Evolutionary conservation across 192 early-diverging fungal species (phyloP), one percentile per base, ranked within the genome.

Genomic region (Coemansia sp.): DNA sequence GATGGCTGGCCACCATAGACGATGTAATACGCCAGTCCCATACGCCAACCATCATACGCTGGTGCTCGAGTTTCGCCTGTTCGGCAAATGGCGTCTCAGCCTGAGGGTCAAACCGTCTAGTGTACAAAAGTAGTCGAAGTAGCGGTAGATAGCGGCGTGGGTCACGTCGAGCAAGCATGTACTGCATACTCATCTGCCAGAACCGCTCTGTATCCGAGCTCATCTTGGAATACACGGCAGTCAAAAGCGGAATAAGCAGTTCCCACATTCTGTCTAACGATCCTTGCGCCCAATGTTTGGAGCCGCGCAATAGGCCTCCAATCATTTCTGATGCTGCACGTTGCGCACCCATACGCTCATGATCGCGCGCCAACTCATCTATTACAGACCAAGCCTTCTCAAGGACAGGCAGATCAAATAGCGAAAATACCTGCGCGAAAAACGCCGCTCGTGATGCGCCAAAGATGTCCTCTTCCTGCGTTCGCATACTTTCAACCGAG

Each of bases 41-140:
- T 1, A 71, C 69, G 21, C 81, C 67, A 3, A 97, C 52, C 50
- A 93, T 24, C 4, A 84, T 72, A 4, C 86, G 81, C 10, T 88
- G 67, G 26, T 93, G 79, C 38, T 87, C 76, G 18, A 96, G 76
- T 70, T 96, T 95, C 56, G 88, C 88, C 8, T 90, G 83, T 71
- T 98, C 94, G 0, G 78, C 74, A 62, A 95, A 96, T 18, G 95
- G 93, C 4, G 91, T 89, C 55, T 94, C 87, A 0, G 90, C 86
- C 6, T 83, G 80, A 5, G 88, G 86, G 62, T 96, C 93, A 38
- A 93, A 73, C 32, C 69, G 55, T 21, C 83, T 76, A 2, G 82
- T 69, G 22, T 76, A 69, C 16, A 97, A 71, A 6, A 98, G 58
- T 24, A 87, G 48, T 7, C 87, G 68, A 28, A 97, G 74, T 16